Evolutionary conservation across 2,329 filamentous ascomycete species (phyloP), one percentile per base, ranked within the genome.

Genomic region (Beauveria asiatica): DNA sequence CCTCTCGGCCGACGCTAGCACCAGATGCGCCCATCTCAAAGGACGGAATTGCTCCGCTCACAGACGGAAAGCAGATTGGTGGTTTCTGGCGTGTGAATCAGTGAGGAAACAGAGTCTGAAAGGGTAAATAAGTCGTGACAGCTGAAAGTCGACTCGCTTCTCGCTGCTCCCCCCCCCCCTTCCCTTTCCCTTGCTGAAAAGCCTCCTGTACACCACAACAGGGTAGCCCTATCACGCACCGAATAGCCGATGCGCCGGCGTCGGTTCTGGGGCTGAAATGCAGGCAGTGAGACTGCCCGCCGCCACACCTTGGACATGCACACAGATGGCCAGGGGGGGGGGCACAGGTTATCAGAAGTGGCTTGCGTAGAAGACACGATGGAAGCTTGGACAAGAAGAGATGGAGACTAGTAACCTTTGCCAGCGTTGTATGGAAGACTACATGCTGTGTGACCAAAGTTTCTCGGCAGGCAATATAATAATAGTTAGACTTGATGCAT

Each of bases 181-280:
- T n/a, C n/a, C n/a, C n/a, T n/a, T 10, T 17, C 25, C 25, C 25
- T 37, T 37, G 33, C 33, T 13, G 33, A 11, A 33, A 33, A 33
- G 30, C 30, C 10, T 33, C 30, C 3, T 13, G 9, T 10, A 37
- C 25, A 30, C 25, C 25, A 42, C 7, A 5, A 54, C 39, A 48
- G 27, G 46, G 23, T 39, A 58, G 48, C 56, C 56, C 56, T 58
- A 58, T 44, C 56, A 30, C 55, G 42, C 55, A 27, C 21, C 53
- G 23, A 33, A 37, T 33, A n/a, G 55, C 30, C 23, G 37, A 57
- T 58, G 48, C 46, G 56, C 55, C 48, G 56, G 56, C 48, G 56
- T 58, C 56, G 56, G 56, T 58, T 48, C 48, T 58, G 56, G 48
- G 56, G 56, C 56, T 58, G 56, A 58, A 17, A 17, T 27, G 45